Evolutionary conservation across 2,329 filamentous ascomycete species (phyloP).

Genomic region (Monilinia laxa): DNA sequence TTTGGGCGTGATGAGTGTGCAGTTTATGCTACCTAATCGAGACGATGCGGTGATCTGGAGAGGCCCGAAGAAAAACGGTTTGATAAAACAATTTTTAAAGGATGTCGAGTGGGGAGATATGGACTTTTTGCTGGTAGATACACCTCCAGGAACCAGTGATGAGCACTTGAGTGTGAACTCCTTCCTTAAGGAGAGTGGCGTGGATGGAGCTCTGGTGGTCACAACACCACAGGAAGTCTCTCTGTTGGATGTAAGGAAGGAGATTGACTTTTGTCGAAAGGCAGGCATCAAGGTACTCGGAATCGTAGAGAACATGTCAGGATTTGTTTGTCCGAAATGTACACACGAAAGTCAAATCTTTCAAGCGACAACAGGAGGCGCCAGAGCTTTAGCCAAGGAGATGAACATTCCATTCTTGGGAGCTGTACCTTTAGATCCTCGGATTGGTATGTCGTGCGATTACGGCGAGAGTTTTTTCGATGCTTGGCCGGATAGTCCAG

Average conservation of each 20-base stretch:
- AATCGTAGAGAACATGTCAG: conserved; percentile 96
- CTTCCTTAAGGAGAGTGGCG: conserved; percentile 84
- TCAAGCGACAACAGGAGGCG: conserved; percentile 85
- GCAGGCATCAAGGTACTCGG: conserved; percentile 86
- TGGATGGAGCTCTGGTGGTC: conserved; percentile 89
- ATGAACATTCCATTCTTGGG: conserved; percentile 87
- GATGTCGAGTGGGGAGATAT: conserved; percentile 97
- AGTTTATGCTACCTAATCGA: conserved; percentile 93
- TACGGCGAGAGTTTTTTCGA: conserved; percentile 98
- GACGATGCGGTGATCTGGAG: conserved; percentile 98
- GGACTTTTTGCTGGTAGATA: conserved; percentile 92
- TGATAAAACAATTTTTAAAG: conserved; percentile 97
- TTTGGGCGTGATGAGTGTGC: conserved; percentile 92
- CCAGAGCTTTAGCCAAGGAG: conserved; percentile 74
- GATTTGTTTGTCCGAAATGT: conserved; percentile 94
- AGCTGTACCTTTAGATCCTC: conserved; percentile 84
- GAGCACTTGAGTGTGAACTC: conserved; percentile 94
- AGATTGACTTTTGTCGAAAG: conserved; percentile 96
- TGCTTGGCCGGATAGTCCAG: conserved; percentile 87
- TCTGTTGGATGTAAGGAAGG: conserved; percentile 89
- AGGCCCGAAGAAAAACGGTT: conserved; percentile 95
- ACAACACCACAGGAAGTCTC: conserved; percentile 95
- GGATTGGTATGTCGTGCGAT: conserved; percentile 95
- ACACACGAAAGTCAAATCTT: conserved; percentile 83
- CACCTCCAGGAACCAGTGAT: conserved; percentile 90